Conservation (phyloP, 805 yeast genomes). For the Candida anglica region DNA sequence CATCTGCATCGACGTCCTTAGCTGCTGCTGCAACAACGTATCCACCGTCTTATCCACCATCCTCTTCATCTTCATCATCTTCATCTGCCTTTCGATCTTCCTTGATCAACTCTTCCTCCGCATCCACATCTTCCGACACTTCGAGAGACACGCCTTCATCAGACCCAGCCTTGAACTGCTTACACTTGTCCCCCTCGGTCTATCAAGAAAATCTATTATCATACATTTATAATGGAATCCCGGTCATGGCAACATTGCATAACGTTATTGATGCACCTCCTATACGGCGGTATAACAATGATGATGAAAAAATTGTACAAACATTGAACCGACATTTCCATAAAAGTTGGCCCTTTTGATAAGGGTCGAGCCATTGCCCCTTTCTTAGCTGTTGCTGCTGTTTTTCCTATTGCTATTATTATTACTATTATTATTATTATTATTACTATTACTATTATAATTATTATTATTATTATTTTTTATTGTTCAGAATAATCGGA, state of each 20-base stretch:
- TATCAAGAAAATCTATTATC: constrained; percentile 18
- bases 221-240: constrained; percentile 2
- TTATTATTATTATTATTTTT: no score
- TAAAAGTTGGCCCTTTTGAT: neutral
- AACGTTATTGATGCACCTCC: constrained; percentile 3
- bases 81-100: neutral
- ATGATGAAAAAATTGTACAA: constrained; percentile 2
- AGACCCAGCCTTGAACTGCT: constrained; percentile 19
- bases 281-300: constrained; percentile 3
- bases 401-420: neutral
- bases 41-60: constrained; percentile 11
- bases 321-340: constrained; percentile 1
- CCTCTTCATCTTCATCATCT: neutral
- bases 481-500: no score
- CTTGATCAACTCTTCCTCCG: constrained; percentile 2
- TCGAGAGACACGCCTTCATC: constrained; percentile 14
- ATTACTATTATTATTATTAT: constrained; percentile 1
- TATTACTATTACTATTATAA: neutral
- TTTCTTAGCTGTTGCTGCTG: no score
- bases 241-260: constrained; percentile 2
- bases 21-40: no score
- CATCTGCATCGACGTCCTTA: no score
- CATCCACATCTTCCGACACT: neutral
- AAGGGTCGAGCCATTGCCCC: no score
- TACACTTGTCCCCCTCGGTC: constrained; percentile 15